phyloP scores from a whole-genome alignment of 345 rosid genomes.

The Eucalyptus brandiana region DNA sequence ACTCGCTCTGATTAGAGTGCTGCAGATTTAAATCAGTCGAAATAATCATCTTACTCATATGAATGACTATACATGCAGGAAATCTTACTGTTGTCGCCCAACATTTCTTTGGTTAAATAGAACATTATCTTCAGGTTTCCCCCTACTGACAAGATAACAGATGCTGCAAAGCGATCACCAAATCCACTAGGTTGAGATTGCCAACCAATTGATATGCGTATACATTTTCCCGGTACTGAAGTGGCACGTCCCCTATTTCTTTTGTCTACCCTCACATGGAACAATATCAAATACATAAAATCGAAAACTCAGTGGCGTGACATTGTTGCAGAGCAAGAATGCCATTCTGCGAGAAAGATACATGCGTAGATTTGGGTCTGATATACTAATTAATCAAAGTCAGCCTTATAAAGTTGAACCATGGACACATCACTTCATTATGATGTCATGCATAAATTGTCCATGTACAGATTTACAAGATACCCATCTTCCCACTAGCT shows the following conservation, averaged over 20 bases:
- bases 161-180: background rate
- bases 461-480: background rate
- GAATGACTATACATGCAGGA: background rate
- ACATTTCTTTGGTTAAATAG: background rate
- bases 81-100: background rate
- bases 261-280: background rate
- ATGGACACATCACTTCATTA: background rate
- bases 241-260: background rate
- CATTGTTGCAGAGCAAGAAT: background rate
- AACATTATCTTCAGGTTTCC: background rate
- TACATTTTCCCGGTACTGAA: background rate
- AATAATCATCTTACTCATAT: background rate
- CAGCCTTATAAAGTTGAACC: conserved; percentile 4
- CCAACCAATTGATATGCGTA: background rate
- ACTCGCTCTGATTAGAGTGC: background rate
- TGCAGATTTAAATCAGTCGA: background rate
- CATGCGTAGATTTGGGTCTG: background rate
- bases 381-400: background rate
- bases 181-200: background rate
- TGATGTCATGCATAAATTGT: background rate
- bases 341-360: background rate
- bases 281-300: background rate
- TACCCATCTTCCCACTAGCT: background rate
- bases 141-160: background rate
- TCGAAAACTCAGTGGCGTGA: background rate